Evolutionary conservation across 2,329 filamentous ascomycete species (phyloP).

Genomic region (Phialocephala sp.): DNA sequence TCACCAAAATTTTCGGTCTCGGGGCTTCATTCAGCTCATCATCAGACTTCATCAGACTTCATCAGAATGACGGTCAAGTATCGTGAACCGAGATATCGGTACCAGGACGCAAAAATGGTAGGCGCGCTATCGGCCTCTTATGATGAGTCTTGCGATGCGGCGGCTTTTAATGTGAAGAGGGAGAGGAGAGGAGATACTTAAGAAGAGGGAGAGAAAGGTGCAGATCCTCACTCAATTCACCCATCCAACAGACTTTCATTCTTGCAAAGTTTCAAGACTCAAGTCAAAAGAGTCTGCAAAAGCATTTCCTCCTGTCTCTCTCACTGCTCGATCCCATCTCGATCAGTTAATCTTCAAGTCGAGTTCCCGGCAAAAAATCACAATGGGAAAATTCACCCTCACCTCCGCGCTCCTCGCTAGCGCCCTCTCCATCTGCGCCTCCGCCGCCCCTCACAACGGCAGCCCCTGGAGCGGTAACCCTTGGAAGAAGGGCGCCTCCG

Average conservation of each 20-base stretch:
- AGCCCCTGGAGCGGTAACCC: neutral
- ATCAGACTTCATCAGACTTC: neutral
- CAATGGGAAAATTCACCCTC: neutral
- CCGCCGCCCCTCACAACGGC: slow-evolving; percentile 7
- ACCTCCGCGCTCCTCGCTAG: neutral
- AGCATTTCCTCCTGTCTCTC: neutral
- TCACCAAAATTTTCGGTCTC: neutral
- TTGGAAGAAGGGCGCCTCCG: slow-evolving; percentile 1
- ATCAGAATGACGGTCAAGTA: neutral
- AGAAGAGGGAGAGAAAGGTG: neutral
- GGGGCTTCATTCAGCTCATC: neutral
- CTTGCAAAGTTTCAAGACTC: slow-evolving; percentile 7
- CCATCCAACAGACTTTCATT: neutral
- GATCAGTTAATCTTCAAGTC: too few species aligned
- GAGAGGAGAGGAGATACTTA: slow-evolving; percentile 1
- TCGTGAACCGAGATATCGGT: neutral
- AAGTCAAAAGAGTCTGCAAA: slow-evolving; percentile 6
- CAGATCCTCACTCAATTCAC: slow-evolving; percentile 10
- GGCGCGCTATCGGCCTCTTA: slow-evolving; percentile 2
- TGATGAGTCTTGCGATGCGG: neutral
- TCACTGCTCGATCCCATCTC: neutral
- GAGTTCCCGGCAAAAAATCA: neutral
- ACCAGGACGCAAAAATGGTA: neutral
- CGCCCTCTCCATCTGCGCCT: too few species aligned
- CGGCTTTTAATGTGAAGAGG: neutral